Base-by-base conservation (phyloP, 805 yeast species). In the Candida vartiovaarae region DNA sequence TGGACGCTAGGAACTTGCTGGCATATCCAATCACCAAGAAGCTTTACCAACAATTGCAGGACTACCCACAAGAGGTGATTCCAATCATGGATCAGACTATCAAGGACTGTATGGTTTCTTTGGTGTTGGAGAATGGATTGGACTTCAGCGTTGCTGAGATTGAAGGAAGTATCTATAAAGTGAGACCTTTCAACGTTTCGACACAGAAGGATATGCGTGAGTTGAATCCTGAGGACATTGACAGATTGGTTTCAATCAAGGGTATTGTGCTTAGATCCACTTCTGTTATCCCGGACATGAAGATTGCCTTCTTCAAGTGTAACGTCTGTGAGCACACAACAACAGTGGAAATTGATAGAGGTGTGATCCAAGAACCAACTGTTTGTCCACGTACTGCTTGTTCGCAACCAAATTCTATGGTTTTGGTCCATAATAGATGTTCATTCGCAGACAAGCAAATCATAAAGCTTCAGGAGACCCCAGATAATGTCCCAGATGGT, bases 11-110 rank as follows among this genome's bases (percentile, higher is more conserved):
- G 51, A 88, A 93, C 63, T 67, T 93, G 48, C 68, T 83, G 44
- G 80, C 93, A 6, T 88, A 77, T 57, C 81, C 84, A 4, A 73
- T 81, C 29, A 81, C 97, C 5, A 77, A 76, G 48, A 87, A 84
- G 57, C 68, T 93, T 41, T 93, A 85, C 64, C 76, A 85, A 57
- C 96, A 91, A 64, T 69, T 93, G 51, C 76, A 88, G 51, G 85
- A 88, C 59, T 93, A 90, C 60, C 99, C 99, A 1, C 97, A 90
- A 62, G 99, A 93, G 70, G 87, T 93, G 33, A 81, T 93, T 43
- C 97, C 99, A 8, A 87, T 93, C 55, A 90, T 93, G 97, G 99
- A 93, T 72, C 96, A 90, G 59, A 82, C 96, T 4, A 75, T 90
- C 44, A 89, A 88, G 60, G 96, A 91, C 60, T 82, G 89, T 56